phyloP scores from a whole-genome alignment of 129 eudicot species.

The Deinandra increscens region DNA sequence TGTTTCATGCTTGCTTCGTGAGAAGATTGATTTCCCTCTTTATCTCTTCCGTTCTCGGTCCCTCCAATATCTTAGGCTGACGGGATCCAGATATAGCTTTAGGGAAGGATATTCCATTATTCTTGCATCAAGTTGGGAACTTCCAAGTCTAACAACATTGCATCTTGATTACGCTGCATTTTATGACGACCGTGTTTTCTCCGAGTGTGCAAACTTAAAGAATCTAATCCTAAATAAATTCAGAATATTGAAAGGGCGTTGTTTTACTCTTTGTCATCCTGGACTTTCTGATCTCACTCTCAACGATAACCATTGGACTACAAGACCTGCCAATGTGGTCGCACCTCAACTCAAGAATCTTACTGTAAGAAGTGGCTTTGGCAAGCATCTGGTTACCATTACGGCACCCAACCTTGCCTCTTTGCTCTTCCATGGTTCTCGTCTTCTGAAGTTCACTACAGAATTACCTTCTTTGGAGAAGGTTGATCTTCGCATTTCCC shows the following conservation, averaged over 20 bases:
- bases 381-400: not conserved
- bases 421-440: not conserved
- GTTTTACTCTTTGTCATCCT: not conserved
- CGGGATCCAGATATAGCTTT: not conserved
- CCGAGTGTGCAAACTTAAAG: slow-evolving; percentile 6
- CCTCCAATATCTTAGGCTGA: not conserved
- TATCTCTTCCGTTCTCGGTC: slow-evolving; percentile 21
- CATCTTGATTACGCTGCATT: not conserved
- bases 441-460: not conserved
- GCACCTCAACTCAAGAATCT: slow-evolving; percentile 26
- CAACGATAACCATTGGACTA: not conserved
- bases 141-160: slow-evolving; percentile 5
- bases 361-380: not conserved
- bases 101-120: not conserved
- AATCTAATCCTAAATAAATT: not conserved
- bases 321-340: not conserved
- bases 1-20: not conserved
- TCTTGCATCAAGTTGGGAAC: not conserved
- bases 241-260: not conserved
- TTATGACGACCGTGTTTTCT: not conserved
- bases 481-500: slow-evolving; percentile 5
- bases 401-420: slow-evolving; percentile 14
- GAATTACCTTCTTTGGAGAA: not conserved
- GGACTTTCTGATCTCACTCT: slow-evolving; percentile 1
- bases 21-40: slow-evolving; percentile 17